A percentile compares a stretch with the other conserved stretches of the same genome.
Conservation (phyloP, 1,139 yeast genomes). For the Ogataea hybrid region DNA sequence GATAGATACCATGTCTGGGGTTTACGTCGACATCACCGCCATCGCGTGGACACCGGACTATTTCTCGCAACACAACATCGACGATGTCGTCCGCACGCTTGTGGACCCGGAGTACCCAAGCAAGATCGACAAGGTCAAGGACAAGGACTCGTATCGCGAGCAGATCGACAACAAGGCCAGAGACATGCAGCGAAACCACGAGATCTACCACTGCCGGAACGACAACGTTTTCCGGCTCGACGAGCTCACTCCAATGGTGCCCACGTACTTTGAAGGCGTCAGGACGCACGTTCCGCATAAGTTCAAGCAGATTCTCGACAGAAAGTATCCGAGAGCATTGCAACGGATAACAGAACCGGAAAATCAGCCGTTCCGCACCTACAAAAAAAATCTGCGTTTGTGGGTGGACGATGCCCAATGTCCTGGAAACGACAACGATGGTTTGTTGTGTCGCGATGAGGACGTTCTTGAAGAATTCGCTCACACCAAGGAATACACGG, state of each 20-base stretch:
- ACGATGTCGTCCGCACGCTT: constrained; percentile 29
- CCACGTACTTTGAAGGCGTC: constrained; percentile 53
- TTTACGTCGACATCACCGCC: constrained; percentile 60
- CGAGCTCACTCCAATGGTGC: constrained; percentile 44
- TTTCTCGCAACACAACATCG: constrained; percentile 22
- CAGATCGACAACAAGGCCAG: constrained; percentile 24
- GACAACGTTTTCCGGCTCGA: constrained; percentile 46
- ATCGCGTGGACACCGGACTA: constrained; percentile 37
- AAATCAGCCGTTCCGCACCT: constrained; percentile 22
- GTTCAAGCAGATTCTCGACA: constrained; percentile 36
- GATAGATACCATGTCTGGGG: constrained; percentile 52
- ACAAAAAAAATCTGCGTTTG: constrained; percentile 20
- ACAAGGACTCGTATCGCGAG: constrained; percentile 24
- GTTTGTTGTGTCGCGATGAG: constrained; percentile 20
- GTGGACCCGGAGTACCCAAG: constrained; percentile 39
- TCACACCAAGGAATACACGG: constrained; percentile 26
- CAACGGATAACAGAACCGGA: constrained; percentile 22
- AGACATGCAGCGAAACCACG: constrained; percentile 24
- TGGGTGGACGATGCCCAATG: constrained; percentile 28
- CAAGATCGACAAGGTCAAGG: constrained; percentile 26
- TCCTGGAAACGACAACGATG: constrained; percentile 21
- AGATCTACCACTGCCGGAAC: constrained; percentile 51
- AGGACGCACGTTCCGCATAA: constrained; percentile 45
- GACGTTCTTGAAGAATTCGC: constrained; percentile 22
- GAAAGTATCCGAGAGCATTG: constrained; percentile 42